Evolutionary conservation across 257 asterid genomes (phyloP).

Genomic region (Verbascum thapsus): DNA sequence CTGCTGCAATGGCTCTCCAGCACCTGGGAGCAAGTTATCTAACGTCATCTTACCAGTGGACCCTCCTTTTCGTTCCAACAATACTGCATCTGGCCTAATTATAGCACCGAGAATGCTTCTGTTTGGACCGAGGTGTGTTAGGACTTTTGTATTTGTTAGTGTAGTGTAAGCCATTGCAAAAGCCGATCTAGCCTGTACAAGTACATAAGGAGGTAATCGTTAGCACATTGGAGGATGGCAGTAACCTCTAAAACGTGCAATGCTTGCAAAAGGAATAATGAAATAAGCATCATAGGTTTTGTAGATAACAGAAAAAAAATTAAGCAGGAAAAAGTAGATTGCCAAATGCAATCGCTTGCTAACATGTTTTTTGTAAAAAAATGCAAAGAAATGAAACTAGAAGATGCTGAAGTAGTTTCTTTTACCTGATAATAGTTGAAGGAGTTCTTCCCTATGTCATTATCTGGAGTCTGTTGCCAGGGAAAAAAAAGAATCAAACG

Average conservation of each 20-base stretch:
- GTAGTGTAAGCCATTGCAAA: constrained; percentile 77
- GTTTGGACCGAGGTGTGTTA: constrained; percentile 59
- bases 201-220: neutral
- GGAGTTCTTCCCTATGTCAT: constrained; percentile 90
- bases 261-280: neutral
- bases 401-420: neutral
- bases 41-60: constrained; percentile 50
- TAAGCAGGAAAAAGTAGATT: neutral
- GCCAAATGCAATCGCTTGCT: neutral
- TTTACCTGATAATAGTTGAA: constrained; percentile 85
- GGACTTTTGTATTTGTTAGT: constrained; percentile 63
- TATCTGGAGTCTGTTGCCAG: constrained; percentile 75
- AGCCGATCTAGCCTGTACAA: constrained; percentile 82
- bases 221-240: neutral
- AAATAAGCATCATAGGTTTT: too few species aligned
- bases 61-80: constrained; percentile 90
- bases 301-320: neutral
- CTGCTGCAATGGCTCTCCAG: constrained; percentile 50
- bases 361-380: neutral
- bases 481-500: too few species aligned
- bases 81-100: constrained; percentile 75
- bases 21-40: constrained; percentile 56
- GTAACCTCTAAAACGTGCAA: neutral
- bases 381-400: neutral
- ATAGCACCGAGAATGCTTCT: constrained; percentile 85